Percentiles rank a stretch among this genome's conserved stretches.
phyloP scores from a whole-genome alignment of 768 basidiomycete species.

The Leccinum truebloodii region DNA sequence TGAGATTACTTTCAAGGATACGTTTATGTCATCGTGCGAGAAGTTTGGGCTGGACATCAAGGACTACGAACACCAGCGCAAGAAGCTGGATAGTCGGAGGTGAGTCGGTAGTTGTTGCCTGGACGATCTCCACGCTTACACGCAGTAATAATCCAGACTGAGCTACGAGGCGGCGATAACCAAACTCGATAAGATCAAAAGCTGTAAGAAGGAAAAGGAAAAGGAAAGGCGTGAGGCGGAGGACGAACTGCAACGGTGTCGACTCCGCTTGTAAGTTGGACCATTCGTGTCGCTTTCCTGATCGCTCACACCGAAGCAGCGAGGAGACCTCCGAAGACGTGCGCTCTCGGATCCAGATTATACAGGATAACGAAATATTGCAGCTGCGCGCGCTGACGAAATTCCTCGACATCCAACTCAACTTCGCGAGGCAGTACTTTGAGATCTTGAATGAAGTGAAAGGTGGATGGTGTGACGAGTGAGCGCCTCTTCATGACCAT shows the following conservation, averaged over 20 bases:
- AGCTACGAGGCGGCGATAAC: constrained; percentile 75
- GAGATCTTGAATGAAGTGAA: constrained; percentile 73
- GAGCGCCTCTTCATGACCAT: constrained; percentile 22
- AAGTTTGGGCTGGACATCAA: constrained; percentile 72
- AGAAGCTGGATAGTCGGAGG: constrained; percentile 88
- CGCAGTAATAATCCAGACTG: constrained; percentile 43
- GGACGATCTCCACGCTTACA: neutral
- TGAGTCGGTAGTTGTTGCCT: constrained; percentile 31
- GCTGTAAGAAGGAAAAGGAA: constrained; percentile 81
- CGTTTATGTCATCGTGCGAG: constrained; percentile 68
- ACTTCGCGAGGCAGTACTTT: constrained; percentile 71
- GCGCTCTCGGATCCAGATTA: constrained; percentile 71
- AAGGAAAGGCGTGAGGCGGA: constrained; percentile 73
- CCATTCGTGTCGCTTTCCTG: neutral
- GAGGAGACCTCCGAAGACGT: constrained; percentile 88
- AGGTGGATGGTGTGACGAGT: constrained; percentile 68
- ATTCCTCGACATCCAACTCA: constrained; percentile 73
- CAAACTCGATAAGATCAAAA: constrained; percentile 68
- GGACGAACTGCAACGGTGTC: constrained; percentile 73
- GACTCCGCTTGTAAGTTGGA: constrained; percentile 68
- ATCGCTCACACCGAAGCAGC: constrained; percentile 40
- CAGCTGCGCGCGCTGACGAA: constrained; percentile 70
- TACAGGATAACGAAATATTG: constrained; percentile 76
- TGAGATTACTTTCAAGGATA: constrained; percentile 69
- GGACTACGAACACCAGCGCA: constrained; percentile 77